Base-by-base conservation (phyloP, 345 rosid species). In the Salix exigua region DNA sequence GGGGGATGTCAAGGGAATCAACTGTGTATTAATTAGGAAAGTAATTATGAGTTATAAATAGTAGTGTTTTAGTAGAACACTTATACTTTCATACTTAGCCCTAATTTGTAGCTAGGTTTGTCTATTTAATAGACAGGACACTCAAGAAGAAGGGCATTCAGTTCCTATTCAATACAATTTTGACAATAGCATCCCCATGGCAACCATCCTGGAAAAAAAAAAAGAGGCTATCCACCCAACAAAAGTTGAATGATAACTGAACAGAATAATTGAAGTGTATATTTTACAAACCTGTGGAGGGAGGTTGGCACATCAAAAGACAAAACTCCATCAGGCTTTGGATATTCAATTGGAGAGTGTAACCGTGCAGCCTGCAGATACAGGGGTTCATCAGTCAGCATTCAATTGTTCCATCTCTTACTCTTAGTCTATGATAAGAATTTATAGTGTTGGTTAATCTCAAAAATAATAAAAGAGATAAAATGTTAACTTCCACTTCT, bases 241-340 rank as follows among this genome's bases (percentile, higher is more conserved):
- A 30, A 46, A n/a, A 26, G 26, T 64, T 4, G 50, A 74, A 46
- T 44, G 63, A 74, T 74, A 13, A 18, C 33, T 66, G 46, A 40
- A 48, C 40, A 65, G 46, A 48, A 33, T 30, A 31, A 48, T 21
- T 12, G 4, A 58, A 7, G 67, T 33, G 72, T 42, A 19, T 46
- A 1, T 0, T 48, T 55, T 30, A 50, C 53, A 74, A 80, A 95
- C 99, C 97, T 95, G 93, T 95, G 94, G 80, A 95, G 79, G 69
- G 97, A 95, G 19, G 96, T 95, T 72, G 91, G 95, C 75, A 95
- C 82, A 69, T 95, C 99, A 80, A 95, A 92, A 26, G 99, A 91
- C 66, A 95, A 74, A 79, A 86, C 78, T 28, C 97, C 97, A 83
- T 95, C 97, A 68, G 99, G 97, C 76, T 91, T 90, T 23, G 96